Base-by-base conservation (phyloP, 345 rosid species). In the Melastoma malabathricum region DNA sequence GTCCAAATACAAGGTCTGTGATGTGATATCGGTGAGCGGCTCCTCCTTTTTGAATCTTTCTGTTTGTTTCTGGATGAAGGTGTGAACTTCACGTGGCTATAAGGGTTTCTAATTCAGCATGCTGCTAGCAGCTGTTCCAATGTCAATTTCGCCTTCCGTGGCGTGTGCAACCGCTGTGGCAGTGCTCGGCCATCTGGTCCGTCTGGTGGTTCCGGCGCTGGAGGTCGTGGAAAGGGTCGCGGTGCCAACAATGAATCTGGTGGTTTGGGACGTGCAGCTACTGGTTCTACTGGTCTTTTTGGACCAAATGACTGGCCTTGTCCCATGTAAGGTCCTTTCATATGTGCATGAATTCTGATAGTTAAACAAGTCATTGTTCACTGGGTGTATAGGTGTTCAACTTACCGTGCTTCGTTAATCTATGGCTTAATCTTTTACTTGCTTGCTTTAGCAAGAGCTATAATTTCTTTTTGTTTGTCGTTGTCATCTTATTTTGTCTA, bases 1-100 rank as follows among this genome's bases (percentile, higher is more conserved):
- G 99, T 76, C 90, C 97, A 27, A 92, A 92, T 88, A 84, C 97
- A 88, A 92, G 99, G 99, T 88, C 95, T 88, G 97, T 92, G 97
- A 77, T 92, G 76, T 87, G 89, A 93, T 51, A 81, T 85, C 64
- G 97, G 99, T 88, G 97, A 92, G 99, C 95, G 65, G 83, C 97
- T 74, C 77, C 70, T 70, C 78, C 95, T 79, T 80, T 51, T 43
- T n/a, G 13, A 18, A 56, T 44, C 10, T 4, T 65, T 13, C 48
- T 54, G 44, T 47, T 54, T 44, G 31, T 45, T 51, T 55, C 6
- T 59, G 49, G 12, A 6, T 34, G 41, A 9, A 34, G 2, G 41
- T 12, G 7, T 31, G 9, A 9, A 31, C 10, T 5, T 9, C 12
- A 9, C 9, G 41, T 51, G 34, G 54, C 43, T 27, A 51, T 4